phyloP scores from a whole-genome alignment of 768 basidiomycete species.

The Leucocoprinus leucothites region DNA sequence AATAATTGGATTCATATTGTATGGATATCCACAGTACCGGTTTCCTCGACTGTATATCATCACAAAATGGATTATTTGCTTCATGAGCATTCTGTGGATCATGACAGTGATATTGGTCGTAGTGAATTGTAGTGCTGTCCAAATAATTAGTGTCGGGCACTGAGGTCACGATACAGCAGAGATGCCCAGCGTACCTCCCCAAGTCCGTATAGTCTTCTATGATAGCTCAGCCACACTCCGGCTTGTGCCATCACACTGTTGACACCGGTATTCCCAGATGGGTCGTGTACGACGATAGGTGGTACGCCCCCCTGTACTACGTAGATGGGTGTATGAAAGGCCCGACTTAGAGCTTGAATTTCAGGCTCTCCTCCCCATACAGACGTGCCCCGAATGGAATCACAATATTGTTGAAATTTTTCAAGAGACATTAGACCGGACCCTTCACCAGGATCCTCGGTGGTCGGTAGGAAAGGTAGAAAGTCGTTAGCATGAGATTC shows the following conservation, averaged over 20 bases:
- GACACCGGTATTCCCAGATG: slow-evolving; percentile 33
- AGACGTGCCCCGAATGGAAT: slow-evolving; percentile 74
- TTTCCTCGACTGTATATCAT: slow-evolving; percentile 14
- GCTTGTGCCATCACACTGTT: slow-evolving; percentile 28
- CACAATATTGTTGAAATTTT: slow-evolving; percentile 75
- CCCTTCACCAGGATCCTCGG: slow-evolving; percentile 53
- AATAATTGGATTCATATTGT: not conserved
- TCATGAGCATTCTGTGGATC: slow-evolving; percentile 10
- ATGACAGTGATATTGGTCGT: slow-evolving; percentile 43
- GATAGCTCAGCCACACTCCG: slow-evolving; percentile 81
- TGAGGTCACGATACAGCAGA: not conserved
- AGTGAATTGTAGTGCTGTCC: slow-evolving; percentile 86
- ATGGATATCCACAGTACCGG: not conserved
- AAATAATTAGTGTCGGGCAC: slow-evolving; percentile 9
- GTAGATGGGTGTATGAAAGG: slow-evolving; percentile 82
- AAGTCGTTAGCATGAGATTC: slow-evolving; percentile 84
- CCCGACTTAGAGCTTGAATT: slow-evolving; percentile 83
- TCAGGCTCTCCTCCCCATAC: slow-evolving; percentile 98
- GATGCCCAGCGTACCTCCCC: slow-evolving; percentile 69
- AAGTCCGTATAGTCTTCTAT: slow-evolving; percentile 90
- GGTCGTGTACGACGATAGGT: slow-evolving; percentile 79
- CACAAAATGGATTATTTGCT: not conserved
- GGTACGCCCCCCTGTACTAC: slow-evolving; percentile 85
- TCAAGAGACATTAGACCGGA: slow-evolving; percentile 68
- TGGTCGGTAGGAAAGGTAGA: slow-evolving; percentile 84